phyloP scores from a whole-genome alignment of 768 basidiomycete genomes.

The Rhodotorula toruloides region DNA sequence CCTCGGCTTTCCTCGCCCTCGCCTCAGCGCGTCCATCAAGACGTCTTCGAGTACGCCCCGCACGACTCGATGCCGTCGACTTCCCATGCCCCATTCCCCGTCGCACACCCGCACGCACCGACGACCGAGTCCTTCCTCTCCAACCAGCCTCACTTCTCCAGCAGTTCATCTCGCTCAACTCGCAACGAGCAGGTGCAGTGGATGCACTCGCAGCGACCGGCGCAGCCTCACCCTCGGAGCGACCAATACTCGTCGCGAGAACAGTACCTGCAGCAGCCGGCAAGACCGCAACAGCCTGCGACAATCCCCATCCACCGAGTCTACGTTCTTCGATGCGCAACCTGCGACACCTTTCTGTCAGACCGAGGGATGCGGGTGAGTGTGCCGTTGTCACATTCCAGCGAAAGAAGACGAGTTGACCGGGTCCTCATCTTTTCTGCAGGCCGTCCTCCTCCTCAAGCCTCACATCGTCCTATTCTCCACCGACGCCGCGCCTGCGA shows the following conservation, averaged over 20 bases:
- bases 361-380: constrained; percentile 80
- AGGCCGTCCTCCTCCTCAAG: constrained; percentile 77
- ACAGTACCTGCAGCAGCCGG: no score
- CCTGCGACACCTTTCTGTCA: constrained; percentile 67
- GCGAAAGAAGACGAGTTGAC: neutral
- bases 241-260: no score
- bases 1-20: neutral
- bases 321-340: constrained; percentile 72
- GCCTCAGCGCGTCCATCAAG: neutral
- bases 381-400: no score
- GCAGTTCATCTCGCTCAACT: no score
- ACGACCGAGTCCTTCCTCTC: neutral
- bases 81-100: no score
- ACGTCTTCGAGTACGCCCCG: neutral
- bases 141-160: neutral
- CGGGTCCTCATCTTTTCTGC: constrained; percentile 9
- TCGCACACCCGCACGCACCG: neutral
- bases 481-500: constrained; percentile 70
- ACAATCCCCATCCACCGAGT: constrained; percentile 48
- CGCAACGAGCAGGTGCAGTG: neutral
- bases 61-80: neutral
- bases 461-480: constrained; percentile 77
- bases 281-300: neutral
- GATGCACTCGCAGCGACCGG: no score
- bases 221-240: no score